Percentiles rank a stretch among this genome's conserved stretches.
Conservation (phyloP, 371 early-diverging fungal genomes). For the Batkoa obscura region DNA sequence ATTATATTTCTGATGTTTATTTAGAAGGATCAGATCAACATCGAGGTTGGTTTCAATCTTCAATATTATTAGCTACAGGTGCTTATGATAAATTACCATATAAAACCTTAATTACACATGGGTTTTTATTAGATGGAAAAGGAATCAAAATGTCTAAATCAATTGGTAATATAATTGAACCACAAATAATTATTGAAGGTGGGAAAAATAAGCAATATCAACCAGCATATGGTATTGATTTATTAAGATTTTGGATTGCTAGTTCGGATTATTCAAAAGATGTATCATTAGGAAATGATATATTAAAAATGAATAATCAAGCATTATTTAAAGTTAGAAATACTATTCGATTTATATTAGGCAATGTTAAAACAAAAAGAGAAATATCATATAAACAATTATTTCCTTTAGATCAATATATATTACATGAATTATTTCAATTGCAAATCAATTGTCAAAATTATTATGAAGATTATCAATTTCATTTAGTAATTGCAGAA, state of each 20-base stretch:
- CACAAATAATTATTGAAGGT: conserved; percentile 43
- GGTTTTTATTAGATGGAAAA: conserved; percentile 77
- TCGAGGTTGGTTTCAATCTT: conserved; percentile 95
- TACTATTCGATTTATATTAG: conserved; percentile 59
- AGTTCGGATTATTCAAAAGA: conserved; percentile 67
- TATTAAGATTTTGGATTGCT: conserved; percentile 67
- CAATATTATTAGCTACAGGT: conserved; percentile 69
- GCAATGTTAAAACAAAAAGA: conserved; percentile 36
- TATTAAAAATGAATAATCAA: conserved; percentile 31
- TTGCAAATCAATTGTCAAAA: conserved; percentile 30
- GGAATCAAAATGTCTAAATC: conserved; percentile 92
- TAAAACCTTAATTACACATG: conserved; percentile 72
- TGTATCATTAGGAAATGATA: conserved; percentile 45
- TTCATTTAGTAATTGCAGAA: conserved; percentile 39
- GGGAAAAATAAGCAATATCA: conserved; percentile 22
- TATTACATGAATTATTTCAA: conserved; percentile 39
- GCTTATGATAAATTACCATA: conserved; percentile 61
- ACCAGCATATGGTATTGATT: conserved; percentile 72
- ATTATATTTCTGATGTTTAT: conserved; percentile 64
- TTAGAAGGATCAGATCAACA: conserved; percentile 91
- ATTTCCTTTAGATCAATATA: conserved; percentile 41
- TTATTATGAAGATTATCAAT: conserved; percentile 39
- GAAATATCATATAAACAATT: conserved; percentile 31
- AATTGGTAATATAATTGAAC: conserved; percentile 74
- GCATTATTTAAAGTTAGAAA: conserved; percentile 55